Conservation (phyloP, 257 asterid genomes). For the Leptodermis oblonga region DNA sequence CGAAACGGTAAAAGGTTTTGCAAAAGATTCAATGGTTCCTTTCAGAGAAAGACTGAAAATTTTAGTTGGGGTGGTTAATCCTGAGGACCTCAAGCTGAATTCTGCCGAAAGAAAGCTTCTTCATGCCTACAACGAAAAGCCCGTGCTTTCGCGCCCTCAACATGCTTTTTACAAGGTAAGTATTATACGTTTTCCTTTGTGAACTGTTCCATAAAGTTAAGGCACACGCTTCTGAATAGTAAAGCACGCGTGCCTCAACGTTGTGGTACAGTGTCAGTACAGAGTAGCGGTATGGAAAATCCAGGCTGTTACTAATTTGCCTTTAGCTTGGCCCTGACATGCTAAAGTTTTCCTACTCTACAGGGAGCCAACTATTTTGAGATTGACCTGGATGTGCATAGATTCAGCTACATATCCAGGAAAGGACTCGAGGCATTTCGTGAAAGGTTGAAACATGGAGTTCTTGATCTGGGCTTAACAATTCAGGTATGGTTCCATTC, state of each 20-base stretch:
- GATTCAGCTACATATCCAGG: constrained; percentile 84
- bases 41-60: constrained; percentile 80
- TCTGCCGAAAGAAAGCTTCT: constrained; percentile 80
- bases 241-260: no score
- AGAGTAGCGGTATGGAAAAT: no score
- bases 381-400: constrained; percentile 90
- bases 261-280: no score
- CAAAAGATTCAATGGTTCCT: constrained; percentile 56
- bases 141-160: constrained; percentile 94
- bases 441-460: constrained; percentile 67
- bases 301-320: no score
- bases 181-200: background rate
- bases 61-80: constrained; percentile 71
- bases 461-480: constrained; percentile 78
- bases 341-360: no score
- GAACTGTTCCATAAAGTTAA: no score
- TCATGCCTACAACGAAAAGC: constrained; percentile 78
- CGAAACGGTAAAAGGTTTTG: constrained; percentile 64
- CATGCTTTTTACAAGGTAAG: constrained; percentile 68
- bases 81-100: constrained; percentile 69
- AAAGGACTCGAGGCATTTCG: constrained; percentile 75
- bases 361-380: constrained; percentile 85
- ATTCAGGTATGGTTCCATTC: constrained; percentile 59
- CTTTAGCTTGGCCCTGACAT: no score
- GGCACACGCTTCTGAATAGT: no score